These are phyloP conservation scores for Colletotrichum costaricense DNA, from an alignment of 2,329 filamentous ascomycete species.

Conservation along the genomic window DNA sequence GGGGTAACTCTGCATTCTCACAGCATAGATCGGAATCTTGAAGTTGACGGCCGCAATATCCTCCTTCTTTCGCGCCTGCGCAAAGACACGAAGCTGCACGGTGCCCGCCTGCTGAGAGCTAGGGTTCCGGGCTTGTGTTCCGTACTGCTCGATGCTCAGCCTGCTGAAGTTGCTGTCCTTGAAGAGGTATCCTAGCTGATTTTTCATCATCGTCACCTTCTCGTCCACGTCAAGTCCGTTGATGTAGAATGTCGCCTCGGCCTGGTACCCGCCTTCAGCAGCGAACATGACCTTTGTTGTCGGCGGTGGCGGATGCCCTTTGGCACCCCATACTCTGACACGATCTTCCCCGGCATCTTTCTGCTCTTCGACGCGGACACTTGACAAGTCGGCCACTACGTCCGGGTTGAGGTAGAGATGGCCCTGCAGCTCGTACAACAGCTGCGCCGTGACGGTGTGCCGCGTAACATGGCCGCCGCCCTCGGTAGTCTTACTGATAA, in stretches of 20 bases:
- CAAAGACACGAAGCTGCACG: slow-evolving; percentile 39
- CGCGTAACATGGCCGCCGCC: slow-evolving; percentile 46
- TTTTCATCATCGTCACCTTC: slow-evolving; percentile 40
- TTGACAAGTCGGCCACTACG: slow-evolving; percentile 53
- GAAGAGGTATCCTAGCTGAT: slow-evolving; percentile 40
- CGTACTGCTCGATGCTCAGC: slow-evolving; percentile 46
- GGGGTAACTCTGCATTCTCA: slow-evolving; percentile 54
- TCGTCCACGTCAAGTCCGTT: slow-evolving; percentile 34
- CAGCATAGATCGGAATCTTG: slow-evolving; percentile 48
- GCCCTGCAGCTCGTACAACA: slow-evolving; percentile 61
- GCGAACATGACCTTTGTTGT: slow-evolving; percentile 65
- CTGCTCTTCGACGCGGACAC: slow-evolving; percentile 49
- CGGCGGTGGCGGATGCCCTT: slow-evolving; percentile 56
- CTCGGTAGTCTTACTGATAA: slow-evolving; percentile 51
- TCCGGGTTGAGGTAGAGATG: slow-evolving; percentile 61
- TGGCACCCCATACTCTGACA: slow-evolving; percentile 53
- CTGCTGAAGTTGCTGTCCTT: slow-evolving; percentile 46
- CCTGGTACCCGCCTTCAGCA: slow-evolving; percentile 60
- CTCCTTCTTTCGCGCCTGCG: slow-evolving; percentile 40
- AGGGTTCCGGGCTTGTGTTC: slow-evolving; percentile 36
- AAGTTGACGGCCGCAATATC: slow-evolving; percentile 39
- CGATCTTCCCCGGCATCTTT: slow-evolving; percentile 41
- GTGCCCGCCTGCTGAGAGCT: slow-evolving; percentile 40
- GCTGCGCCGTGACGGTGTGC: slow-evolving; percentile 55
- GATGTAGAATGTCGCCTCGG: slow-evolving; percentile 43